These are phyloP conservation scores for Silybum marianum DNA, from an alignment of 129 eudicot species.

Conservation along the genomic window DNA sequence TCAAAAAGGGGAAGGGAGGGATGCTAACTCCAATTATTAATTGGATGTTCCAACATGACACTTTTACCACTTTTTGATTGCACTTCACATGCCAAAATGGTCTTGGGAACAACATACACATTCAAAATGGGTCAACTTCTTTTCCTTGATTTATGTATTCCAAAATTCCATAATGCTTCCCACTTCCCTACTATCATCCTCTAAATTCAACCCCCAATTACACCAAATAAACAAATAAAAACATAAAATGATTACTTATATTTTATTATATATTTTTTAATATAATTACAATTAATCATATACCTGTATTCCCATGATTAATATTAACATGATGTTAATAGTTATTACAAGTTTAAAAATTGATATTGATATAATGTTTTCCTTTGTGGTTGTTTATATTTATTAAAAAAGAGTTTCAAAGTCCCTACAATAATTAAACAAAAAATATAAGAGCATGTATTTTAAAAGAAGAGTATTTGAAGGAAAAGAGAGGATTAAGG, in stretches of 20 bases:
- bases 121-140: conserved; percentile 61
- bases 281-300: not conserved
- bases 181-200: conserved; percentile 49
- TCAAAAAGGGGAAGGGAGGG: conserved; percentile 39
- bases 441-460: not conserved
- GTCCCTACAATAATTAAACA: not conserved
- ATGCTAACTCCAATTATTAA: conserved; percentile 35
- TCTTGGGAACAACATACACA: conserved; percentile 65
- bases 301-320: not conserved
- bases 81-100: conserved; percentile 67
- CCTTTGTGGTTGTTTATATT: not conserved
- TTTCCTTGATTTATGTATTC: conserved; percentile 51
- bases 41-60: conserved; percentile 47
- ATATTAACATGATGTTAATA: not conserved
- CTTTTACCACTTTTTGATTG: conserved; percentile 45
- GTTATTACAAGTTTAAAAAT: not conserved
- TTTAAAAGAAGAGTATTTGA: conserved; percentile 10
- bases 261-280: not conserved
- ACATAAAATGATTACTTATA: not conserved
- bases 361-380: not conserved
- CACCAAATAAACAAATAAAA: not conserved
- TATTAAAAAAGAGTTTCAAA: not conserved
- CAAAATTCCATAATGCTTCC: conserved; percentile 58
- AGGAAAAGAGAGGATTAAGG: conserved; percentile 23
- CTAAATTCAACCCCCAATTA: not conserved